These are phyloP conservation scores for Anisodus acutangulus DNA, from an alignment of 257 asterid genomes.

Conservation along the genomic window DNA sequence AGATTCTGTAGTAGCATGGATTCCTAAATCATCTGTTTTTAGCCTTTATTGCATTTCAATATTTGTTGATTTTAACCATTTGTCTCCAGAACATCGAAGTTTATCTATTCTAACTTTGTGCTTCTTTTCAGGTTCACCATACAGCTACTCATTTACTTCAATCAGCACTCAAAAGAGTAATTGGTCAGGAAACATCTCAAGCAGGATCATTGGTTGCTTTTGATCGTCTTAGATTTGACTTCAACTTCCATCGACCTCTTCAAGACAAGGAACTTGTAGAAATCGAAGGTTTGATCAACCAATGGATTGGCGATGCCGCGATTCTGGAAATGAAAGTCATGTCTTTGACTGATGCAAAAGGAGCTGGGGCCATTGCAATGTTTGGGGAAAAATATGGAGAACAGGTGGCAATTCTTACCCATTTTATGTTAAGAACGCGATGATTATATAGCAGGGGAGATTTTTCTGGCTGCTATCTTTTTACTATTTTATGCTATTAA, in stretches of 20 bases:
- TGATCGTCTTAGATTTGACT: conserved; percentile 92
- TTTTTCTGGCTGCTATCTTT: background rate
- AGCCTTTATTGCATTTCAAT: conserved; percentile 24
- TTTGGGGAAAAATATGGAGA: conserved; percentile 98
- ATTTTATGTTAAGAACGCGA: conserved; percentile 3
- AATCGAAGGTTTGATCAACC: conserved; percentile 78
- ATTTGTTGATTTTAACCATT: background rate
- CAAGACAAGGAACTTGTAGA: conserved; percentile 68
- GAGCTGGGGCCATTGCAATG: conserved; percentile 95
- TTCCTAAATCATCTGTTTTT: conserved; percentile 11
- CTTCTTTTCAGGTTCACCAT: conserved; percentile 73
- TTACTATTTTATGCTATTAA: conserved; percentile 13
- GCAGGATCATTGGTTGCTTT: conserved; percentile 96
- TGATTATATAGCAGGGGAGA: background rate
- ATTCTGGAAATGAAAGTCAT: conserved; percentile 74
- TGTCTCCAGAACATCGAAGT: background rate
- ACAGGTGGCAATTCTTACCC: conserved; percentile 49
- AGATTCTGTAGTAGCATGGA: background rate
- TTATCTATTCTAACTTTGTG: conserved; percentile 26
- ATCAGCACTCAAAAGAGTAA: conserved; percentile 87
- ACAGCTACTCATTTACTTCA: conserved; percentile 97
- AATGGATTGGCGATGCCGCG: conserved; percentile 85
- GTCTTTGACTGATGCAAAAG: conserved; percentile 83
- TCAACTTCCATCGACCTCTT: conserved; percentile 85
- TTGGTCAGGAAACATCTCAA: conserved; percentile 92